These are phyloP conservation scores for Trichoderma erinaceum DNA, from an alignment of 495 filamentous ascomycete genomes.

Conservation along the genomic window DNA sequence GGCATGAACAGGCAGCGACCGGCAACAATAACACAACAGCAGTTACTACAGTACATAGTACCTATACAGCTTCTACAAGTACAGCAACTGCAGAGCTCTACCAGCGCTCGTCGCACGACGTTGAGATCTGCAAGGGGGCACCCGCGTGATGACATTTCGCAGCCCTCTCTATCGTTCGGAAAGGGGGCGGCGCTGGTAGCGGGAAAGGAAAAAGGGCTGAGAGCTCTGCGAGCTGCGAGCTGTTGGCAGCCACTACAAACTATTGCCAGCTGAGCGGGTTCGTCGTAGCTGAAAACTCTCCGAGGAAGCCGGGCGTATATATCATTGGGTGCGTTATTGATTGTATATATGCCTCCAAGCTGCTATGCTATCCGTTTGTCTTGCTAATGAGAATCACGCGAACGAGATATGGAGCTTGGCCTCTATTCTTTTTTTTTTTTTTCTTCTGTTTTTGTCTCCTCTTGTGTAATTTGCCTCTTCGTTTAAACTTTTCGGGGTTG, in stretches of 20 bases:
- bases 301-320: not conserved
- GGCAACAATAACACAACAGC: too few species aligned
- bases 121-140: conserved; percentile 1
- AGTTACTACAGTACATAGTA: too few species aligned
- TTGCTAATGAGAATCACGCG: too few species aligned
- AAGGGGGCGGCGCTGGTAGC: not conserved
- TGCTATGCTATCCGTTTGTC: too few species aligned
- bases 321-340: not conserved
- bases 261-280: not conserved
- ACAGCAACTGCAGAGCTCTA: too few species aligned
- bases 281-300: not conserved
- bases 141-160: conserved; percentile 7
- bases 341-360: not conserved
- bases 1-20: too few species aligned
- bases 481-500: too few species aligned
- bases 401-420: too few species aligned
- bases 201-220: not conserved
- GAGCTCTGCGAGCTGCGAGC: not conserved
- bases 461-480: too few species aligned
- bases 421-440: too few species aligned
- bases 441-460: too few species aligned
- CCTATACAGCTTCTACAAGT: too few species aligned
- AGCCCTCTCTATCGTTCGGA: not conserved
- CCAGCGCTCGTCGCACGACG: not conserved
- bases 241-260: not conserved